phyloP scores from a whole-genome alignment of 371 early-diverging fungal genomes.

The Syncephalastrum sp. region DNA sequence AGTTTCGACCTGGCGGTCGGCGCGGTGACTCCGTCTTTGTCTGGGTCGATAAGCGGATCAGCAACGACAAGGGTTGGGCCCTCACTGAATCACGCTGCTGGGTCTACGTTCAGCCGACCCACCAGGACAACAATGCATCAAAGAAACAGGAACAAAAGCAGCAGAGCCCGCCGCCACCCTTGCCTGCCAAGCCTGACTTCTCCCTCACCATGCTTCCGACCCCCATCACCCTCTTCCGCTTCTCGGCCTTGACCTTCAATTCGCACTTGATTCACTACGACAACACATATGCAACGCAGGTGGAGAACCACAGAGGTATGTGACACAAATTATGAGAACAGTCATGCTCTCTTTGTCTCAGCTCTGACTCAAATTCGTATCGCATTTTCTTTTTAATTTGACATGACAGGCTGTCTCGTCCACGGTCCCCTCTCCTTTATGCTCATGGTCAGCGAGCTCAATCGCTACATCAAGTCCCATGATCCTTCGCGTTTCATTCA shows the following conservation, averaged over 20 bases:
- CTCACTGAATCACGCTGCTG: conserved; percentile 65
- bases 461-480: conserved; percentile 15
- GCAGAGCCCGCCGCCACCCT: conserved; percentile 1
- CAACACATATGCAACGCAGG: conserved; percentile 58
- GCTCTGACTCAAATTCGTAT: not conserved
- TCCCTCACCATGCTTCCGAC: conserved; percentile 51
- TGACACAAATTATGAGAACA: conserved; percentile 1
- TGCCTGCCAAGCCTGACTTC: conserved; percentile 52
- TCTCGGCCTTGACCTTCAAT: conserved; percentile 84
- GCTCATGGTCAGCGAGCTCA: conserved; percentile 56
- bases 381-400: not conserved
- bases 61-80: conserved; percentile 62
- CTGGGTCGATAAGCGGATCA: conserved; percentile 53
- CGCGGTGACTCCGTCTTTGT: conserved; percentile 67
- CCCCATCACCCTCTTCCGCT: conserved; percentile 73
- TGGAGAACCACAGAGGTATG: conserved; percentile 70
- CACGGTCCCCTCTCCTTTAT: conserved; percentile 83
- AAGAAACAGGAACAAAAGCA: conserved; percentile 29
- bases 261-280: conserved; percentile 85
- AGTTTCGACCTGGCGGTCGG: conserved; percentile 46
- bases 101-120: conserved; percentile 50
- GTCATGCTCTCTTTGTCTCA: not conserved
- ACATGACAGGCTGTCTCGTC: conserved; percentile 57
- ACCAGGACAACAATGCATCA: conserved; percentile 22
- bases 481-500: conserved; percentile 27